Percentiles rank a stretch among this genome's conserved stretches.
These are phyloP conservation scores for Ceratopteris richardii DNA, from an alignment of 75 land plant species.

Conservation along the genomic window DNA sequence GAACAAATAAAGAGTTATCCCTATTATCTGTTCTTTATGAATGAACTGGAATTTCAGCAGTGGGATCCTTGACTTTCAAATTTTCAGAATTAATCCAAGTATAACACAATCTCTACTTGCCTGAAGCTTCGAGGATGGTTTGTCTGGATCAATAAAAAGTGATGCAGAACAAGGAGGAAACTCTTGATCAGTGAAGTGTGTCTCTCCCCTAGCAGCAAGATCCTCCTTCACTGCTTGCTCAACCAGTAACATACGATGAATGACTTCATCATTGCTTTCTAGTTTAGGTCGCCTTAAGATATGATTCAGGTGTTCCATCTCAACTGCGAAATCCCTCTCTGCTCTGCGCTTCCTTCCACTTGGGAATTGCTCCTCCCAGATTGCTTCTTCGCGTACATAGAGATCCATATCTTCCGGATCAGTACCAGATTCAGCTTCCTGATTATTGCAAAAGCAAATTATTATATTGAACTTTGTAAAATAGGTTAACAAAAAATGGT, in stretches of 20 bases:
- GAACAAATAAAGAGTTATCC: too few species aligned
- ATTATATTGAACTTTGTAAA: neutral
- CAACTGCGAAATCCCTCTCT: conserved; percentile 59
- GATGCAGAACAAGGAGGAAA: conserved; percentile 90
- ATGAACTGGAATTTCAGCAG: too few species aligned
- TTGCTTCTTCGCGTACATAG: conserved; percentile 84
- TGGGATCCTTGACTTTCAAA: too few species aligned
- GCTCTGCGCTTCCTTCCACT: conserved; percentile 81
- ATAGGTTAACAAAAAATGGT: neutral
- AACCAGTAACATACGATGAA: conserved; percentile 86
- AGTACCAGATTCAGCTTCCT: conserved; percentile 91
- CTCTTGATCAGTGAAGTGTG: conserved; percentile 90
- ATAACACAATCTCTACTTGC: conserved; percentile 18
- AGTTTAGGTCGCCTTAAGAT: conserved; percentile 68
- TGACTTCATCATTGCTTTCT: conserved; percentile 84
- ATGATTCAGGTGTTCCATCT: conserved; percentile 79
- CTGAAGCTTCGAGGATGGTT: conserved; percentile 78
- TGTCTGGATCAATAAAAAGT: conserved; percentile 73
- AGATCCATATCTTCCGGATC: conserved; percentile 82
- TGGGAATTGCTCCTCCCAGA: conserved; percentile 95
- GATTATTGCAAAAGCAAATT: neutral
- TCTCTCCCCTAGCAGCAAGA: conserved; percentile 79
- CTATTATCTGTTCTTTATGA: too few species aligned
- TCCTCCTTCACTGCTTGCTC: conserved; percentile 96
- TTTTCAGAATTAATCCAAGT: neutral